Conservation (phyloP, 345 rosid species). For the Pugionium cornutum region DNA sequence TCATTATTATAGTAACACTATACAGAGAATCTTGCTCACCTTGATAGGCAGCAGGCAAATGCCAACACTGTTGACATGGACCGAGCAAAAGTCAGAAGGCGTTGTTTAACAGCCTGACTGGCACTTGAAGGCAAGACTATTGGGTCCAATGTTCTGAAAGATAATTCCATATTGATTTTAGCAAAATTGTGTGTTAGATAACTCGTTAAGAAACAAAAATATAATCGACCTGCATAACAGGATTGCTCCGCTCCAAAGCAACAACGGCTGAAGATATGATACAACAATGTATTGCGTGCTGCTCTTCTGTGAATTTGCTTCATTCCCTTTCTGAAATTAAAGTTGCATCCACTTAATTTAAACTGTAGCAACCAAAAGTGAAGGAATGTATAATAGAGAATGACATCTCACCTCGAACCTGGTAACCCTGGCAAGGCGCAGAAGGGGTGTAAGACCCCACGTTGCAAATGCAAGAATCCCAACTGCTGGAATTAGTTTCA, state of each 20-base stretch:
- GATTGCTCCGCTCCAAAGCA: slow-evolving; percentile 77
- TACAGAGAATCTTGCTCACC: slow-evolving; percentile 49
- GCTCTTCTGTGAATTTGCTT: slow-evolving; percentile 69
- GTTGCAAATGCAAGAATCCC: slow-evolving; percentile 74
- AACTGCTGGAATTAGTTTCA: slow-evolving; percentile 65
- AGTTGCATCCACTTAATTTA: slow-evolving; percentile 17
- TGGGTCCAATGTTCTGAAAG: slow-evolving; percentile 77
- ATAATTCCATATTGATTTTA: slow-evolving; percentile 27
- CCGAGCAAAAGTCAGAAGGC: slow-evolving; percentile 68
- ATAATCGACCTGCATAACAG: slow-evolving; percentile 75
- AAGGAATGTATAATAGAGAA: slow-evolving; percentile 14
- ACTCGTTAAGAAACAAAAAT: slow-evolving; percentile 1
- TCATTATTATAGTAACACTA: not conserved
- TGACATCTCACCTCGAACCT: slow-evolving; percentile 52
- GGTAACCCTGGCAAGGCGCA: slow-evolving; percentile 54
- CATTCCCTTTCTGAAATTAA: slow-evolving; percentile 53
- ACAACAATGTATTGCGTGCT: slow-evolving; percentile 51
- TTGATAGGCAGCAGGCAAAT: slow-evolving; percentile 82
- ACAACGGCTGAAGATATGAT: slow-evolving; percentile 84
- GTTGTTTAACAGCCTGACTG: slow-evolving; percentile 80
- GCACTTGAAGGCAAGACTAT: slow-evolving; percentile 72
- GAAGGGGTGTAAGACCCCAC: slow-evolving; percentile 82
- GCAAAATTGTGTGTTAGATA: slow-evolving; percentile 4
- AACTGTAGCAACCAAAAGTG: slow-evolving; percentile 20
- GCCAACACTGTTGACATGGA: slow-evolving; percentile 79